Evolutionary conservation across 306 rosid species (phyloP).

Genomic region (Arachis stenosperma): DNA sequence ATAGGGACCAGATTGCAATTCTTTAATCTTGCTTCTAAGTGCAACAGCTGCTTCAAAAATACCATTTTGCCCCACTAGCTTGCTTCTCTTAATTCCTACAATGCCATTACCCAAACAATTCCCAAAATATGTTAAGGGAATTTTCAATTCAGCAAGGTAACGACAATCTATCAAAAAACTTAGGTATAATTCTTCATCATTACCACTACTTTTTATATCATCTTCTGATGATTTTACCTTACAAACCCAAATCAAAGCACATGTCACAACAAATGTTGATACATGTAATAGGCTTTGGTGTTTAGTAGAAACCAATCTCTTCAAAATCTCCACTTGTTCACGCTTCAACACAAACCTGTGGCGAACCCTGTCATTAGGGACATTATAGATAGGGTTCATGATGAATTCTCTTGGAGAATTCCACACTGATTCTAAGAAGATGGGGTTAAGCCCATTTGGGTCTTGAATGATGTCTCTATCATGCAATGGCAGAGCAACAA

Average conservation of each 20-base stretch:
- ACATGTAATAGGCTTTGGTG: background rate
- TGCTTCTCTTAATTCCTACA: slow-evolving; percentile 20
- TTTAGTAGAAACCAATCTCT: slow-evolving; percentile 20
- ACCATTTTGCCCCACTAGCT: slow-evolving; percentile 41
- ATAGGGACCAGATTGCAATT: slow-evolving; percentile 20
- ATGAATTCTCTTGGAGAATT: background rate
- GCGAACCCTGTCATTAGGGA: slow-evolving; percentile 10
- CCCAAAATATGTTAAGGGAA: slow-evolving; percentile 47
- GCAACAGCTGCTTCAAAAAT: slow-evolving; percentile 37
- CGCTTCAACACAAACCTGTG: slow-evolving; percentile 14
- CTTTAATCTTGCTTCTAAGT: slow-evolving; percentile 34
- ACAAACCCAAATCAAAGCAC: slow-evolving; percentile 39
- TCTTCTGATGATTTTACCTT: slow-evolving; percentile 29
- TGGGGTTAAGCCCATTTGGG: slow-evolving; percentile 4
- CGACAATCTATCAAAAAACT: slow-evolving; percentile 42
- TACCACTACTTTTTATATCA: background rate
- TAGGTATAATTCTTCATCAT: slow-evolving; percentile 24
- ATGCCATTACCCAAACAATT: slow-evolving; percentile 36
- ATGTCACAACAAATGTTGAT: slow-evolving; percentile 36
- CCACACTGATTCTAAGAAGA: background rate
- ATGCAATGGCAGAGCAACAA: slow-evolving; percentile 30
- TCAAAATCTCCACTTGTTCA: slow-evolving; percentile 25
- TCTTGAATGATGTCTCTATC: slow-evolving; percentile 26
- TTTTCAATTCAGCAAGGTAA: slow-evolving; percentile 23
- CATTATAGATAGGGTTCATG: background rate